phyloP scores from a whole-genome alignment of 148 eudicot species.

The Agrostemma githago region DNA sequence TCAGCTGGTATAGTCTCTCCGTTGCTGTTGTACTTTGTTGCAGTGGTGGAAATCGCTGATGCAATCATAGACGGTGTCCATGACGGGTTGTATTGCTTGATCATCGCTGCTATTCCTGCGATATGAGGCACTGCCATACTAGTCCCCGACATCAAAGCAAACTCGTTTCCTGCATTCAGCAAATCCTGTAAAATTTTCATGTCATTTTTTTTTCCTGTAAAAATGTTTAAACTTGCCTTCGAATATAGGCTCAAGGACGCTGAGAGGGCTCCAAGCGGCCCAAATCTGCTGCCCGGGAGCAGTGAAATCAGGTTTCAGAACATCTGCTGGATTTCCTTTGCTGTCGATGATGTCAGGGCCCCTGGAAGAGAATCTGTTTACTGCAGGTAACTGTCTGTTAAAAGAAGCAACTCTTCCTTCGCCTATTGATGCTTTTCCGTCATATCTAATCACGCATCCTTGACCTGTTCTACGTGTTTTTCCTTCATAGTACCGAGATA shows the following conservation, averaged over 20 bases:
- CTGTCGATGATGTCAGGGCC: constrained; percentile 73
- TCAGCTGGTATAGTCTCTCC: constrained; percentile 69
- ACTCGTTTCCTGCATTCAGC: constrained; percentile 43
- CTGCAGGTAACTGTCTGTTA: constrained; percentile 51
- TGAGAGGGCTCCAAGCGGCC: constrained; percentile 99
- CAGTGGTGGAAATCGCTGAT: constrained; percentile 86
- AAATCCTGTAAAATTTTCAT: not conserved
- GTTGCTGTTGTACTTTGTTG: constrained; percentile 46
- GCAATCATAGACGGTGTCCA: constrained; percentile 91
- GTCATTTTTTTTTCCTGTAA: not conserved
- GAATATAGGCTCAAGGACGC: constrained; percentile 56
- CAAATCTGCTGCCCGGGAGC: constrained; percentile 97
- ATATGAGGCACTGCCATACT: constrained; percentile 96
- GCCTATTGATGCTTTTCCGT: constrained; percentile 61
- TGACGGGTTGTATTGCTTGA: constrained; percentile 65
- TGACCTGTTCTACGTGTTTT: constrained; percentile 41
- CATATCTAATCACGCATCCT: constrained; percentile 41
- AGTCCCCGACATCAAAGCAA: constrained; percentile 75
- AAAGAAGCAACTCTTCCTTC: constrained; percentile 81
- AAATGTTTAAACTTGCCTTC: constrained; percentile 41
- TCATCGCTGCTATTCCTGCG: constrained; percentile 84
- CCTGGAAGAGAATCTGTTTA: constrained; percentile 89
- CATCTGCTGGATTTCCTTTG: constrained; percentile 52
- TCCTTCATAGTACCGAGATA: constrained; percentile 60
- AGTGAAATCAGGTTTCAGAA: constrained; percentile 78